A percentile compares a stretch with the other conserved stretches of the same genome.
These are phyloP conservation scores for Claviceps spartinae DNA, from an alignment of 2,329 filamentous ascomycete species.

Conservation along the genomic window DNA sequence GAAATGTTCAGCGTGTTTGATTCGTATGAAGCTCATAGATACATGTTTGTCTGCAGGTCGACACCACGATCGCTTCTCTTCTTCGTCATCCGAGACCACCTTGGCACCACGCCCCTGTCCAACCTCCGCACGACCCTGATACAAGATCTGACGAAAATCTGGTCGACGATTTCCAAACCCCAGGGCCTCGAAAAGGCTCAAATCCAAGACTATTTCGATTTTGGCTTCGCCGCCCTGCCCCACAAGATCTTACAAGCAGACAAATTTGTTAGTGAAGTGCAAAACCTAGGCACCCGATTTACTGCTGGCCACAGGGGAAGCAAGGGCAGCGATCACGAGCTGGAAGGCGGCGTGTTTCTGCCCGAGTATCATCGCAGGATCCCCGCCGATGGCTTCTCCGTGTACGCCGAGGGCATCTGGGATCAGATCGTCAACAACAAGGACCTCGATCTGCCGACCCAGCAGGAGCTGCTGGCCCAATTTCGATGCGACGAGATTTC, in stretches of 20 bases:
- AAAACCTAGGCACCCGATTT: slow-evolving; percentile 70
- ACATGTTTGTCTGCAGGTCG: slow-evolving; percentile 37
- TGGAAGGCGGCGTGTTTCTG: slow-evolving; percentile 71
- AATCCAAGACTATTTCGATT: slow-evolving; percentile 97
- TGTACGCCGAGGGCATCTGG: slow-evolving; percentile 91
- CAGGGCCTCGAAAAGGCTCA: slow-evolving; percentile 72
- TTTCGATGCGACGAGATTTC: slow-evolving; percentile 97
- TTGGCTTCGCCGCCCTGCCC: slow-evolving; percentile 86
- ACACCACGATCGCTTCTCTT: slow-evolving; percentile 85
- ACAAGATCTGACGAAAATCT: slow-evolving; percentile 83
- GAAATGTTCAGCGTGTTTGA: neutral
- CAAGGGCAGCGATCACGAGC: slow-evolving; percentile 55
- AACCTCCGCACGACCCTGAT: slow-evolving; percentile 85
- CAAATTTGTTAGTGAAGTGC: slow-evolving; percentile 70
- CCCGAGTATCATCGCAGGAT: slow-evolving; percentile 93
- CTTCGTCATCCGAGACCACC: slow-evolving; percentile 96
- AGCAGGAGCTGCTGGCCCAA: slow-evolving; percentile 91
- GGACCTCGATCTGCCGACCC: slow-evolving; percentile 88
- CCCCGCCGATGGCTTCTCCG: slow-evolving; percentile 89
- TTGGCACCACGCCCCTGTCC: slow-evolving; percentile 77
- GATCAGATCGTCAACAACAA: slow-evolving; percentile 99
- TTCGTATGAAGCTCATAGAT: slow-evolving; percentile 8
- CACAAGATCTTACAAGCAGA: slow-evolving; percentile 96
- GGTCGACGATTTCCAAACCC: slow-evolving; percentile 86
- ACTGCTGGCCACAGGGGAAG: slow-evolving; percentile 63